Evolutionary conservation across 2,329 filamentous ascomycete species (phyloP).

Genomic region (Emergomyces pasteurianus): DNA sequence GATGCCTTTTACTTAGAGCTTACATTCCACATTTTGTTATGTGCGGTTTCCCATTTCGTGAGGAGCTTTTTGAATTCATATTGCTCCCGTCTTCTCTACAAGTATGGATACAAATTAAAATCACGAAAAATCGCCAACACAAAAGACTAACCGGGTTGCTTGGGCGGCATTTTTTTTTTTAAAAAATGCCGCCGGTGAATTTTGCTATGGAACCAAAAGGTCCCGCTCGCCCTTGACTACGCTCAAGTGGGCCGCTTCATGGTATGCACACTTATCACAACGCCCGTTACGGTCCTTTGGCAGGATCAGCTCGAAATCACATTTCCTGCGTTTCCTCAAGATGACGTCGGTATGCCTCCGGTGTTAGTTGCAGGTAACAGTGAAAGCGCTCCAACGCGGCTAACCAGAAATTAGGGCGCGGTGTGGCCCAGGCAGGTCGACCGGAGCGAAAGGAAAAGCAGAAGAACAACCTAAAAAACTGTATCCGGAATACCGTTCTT

Average conservation of each 20-base stretch:
- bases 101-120: neutral
- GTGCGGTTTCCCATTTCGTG: neutral
- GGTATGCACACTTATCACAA: constrained; percentile 40
- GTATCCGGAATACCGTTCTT: constrained; percentile 27
- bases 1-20: neutral
- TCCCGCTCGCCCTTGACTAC: constrained; percentile 36
- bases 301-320: constrained; percentile 43
- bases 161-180: neutral
- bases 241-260: constrained; percentile 44
- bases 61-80: neutral
- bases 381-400: neutral
- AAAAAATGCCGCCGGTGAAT: neutral
- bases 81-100: neutral
- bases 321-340: constrained; percentile 37
- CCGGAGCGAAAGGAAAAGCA: constrained; percentile 5
- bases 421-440: neutral
- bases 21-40: neutral
- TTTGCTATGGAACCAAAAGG: constrained; percentile 15
- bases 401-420: neutral
- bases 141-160: neutral
- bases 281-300: constrained; percentile 49
- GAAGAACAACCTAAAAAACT: constrained; percentile 13
- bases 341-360: constrained; percentile 8
- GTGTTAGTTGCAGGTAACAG: constrained; percentile 4
- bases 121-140: neutral